Evolutionary conservation across 768 basidiomycete genomes (phyloP).

Genomic region (Gyrodon lividus): DNA sequence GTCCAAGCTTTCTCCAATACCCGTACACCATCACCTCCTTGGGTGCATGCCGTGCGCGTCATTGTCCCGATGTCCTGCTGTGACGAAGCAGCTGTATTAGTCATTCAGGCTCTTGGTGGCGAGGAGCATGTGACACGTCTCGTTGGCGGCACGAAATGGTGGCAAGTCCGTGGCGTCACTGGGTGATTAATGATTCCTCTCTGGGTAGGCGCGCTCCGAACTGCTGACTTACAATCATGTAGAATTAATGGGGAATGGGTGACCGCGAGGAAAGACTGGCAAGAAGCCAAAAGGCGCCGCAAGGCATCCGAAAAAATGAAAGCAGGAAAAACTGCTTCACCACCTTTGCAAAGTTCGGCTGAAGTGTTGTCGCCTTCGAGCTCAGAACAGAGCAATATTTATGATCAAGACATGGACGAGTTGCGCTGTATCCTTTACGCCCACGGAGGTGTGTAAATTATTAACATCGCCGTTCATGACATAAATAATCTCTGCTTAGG

Average conservation of each 20-base stretch:
- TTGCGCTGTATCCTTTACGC: conserved; percentile 82
- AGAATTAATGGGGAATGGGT: conserved; percentile 91
- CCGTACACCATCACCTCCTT: conserved; percentile 81
- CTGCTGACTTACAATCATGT: conserved; percentile 12
- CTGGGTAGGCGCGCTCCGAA: conserved; percentile 11
- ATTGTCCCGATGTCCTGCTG: conserved; percentile 75
- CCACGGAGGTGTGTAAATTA: conserved; percentile 60
- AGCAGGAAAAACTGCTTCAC: conserved; percentile 1
- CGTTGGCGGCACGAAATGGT: conserved; percentile 94
- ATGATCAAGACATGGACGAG: conserved; percentile 74
- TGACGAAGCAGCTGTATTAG: conserved; percentile 65
- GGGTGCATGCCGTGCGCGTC: conserved; percentile 70
- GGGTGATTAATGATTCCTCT: conserved; percentile 68
- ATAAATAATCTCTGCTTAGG: conserved; percentile 38
- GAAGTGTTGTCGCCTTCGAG: conserved; percentile 16
- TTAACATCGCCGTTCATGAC: background rate
- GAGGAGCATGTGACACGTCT: conserved; percentile 65
- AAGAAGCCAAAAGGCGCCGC: conserved; percentile 57
- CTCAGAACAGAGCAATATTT: conserved; percentile 36
- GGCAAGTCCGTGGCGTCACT: conserved; percentile 86
- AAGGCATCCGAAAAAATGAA: conserved; percentile 46
- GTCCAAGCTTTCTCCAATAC: conserved; percentile 77
- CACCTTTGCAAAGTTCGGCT: conserved; percentile 15
- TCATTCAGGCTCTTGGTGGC: conserved; percentile 84
- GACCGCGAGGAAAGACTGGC: conserved; percentile 79